phyloP scores from a whole-genome alignment of 2,329 filamentous ascomycete genomes.

The Aspergillus sp. region DNA sequence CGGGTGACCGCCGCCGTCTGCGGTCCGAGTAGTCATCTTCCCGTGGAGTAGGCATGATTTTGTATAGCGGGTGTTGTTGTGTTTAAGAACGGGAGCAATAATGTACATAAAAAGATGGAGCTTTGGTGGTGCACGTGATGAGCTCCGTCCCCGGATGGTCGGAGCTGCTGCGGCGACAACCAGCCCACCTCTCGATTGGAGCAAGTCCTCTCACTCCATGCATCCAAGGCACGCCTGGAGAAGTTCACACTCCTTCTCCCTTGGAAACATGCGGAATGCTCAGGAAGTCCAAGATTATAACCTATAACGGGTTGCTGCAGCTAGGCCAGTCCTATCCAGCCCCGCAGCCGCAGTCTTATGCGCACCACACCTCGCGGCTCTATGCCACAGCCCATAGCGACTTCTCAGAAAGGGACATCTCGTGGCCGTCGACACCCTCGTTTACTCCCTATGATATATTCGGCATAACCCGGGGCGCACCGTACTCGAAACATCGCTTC shows the following conservation, averaged over 20 bases:
- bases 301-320: slow-evolving; percentile 39
- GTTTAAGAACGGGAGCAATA: background rate
- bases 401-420: slow-evolving; percentile 29
- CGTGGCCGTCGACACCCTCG: slow-evolving; percentile 45
- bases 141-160: background rate
- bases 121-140: slow-evolving; percentile 3
- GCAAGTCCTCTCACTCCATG: background rate
- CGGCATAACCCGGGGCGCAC: slow-evolving; percentile 57
- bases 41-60: slow-evolving; percentile 26
- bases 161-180: background rate
- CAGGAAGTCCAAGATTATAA: slow-evolving; percentile 46
- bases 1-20: slow-evolving; percentile 21
- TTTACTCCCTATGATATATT: slow-evolving; percentile 89
- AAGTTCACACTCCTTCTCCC: slow-evolving; percentile 20
- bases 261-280: slow-evolving; percentile 45
- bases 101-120: background rate
- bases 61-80: background rate
- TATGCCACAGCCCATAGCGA: slow-evolving; percentile 36
- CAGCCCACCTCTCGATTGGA: background rate
- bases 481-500: slow-evolving; percentile 81
- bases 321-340: slow-evolving; percentile 24
- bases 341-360: slow-evolving; percentile 19
- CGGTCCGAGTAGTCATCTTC: slow-evolving; percentile 20
- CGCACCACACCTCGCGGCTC: slow-evolving; percentile 21
- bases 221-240: slow-evolving; percentile 2